phyloP scores from a whole-genome alignment of 164 flowering plant genomes.

The Nymphaea colorata region DNA sequence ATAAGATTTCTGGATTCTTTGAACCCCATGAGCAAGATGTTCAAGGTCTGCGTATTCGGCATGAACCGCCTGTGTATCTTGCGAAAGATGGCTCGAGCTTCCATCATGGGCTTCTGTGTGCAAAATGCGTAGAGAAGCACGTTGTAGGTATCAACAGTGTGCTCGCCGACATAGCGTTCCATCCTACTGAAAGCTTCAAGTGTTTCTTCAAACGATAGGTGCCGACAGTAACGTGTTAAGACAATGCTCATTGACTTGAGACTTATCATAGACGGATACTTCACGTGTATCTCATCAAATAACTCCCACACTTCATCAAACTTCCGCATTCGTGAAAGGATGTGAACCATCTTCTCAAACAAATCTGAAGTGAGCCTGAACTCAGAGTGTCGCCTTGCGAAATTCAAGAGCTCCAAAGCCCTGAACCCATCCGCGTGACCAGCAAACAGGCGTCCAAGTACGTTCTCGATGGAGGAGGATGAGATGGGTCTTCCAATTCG shows the following conservation, averaged over 20 bases:
- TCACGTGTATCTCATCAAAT: slow-evolving; percentile 25
- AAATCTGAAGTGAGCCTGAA: slow-evolving; percentile 30
- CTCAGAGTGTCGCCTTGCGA: slow-evolving; percentile 17
- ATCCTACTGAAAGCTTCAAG: slow-evolving; percentile 51
- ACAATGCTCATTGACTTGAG: slow-evolving; percentile 67
- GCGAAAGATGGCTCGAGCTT: slow-evolving; percentile 50
- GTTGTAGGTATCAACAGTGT: slow-evolving; percentile 52
- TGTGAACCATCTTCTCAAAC: slow-evolving; percentile 73
- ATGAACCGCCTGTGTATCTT: slow-evolving; percentile 39
- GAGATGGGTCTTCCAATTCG: slow-evolving; percentile 26
- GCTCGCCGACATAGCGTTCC: slow-evolving; percentile 39
- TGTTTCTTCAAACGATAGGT: slow-evolving; percentile 48
- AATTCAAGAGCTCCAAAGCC: slow-evolving; percentile 62
- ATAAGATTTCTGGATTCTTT: slow-evolving; percentile 56
- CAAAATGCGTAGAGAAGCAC: slow-evolving; percentile 60
- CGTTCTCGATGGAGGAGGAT: slow-evolving; percentile 27
- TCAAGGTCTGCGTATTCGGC: slow-evolving; percentile 55
- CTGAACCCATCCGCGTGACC: slow-evolving; percentile 73
- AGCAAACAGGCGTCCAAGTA: slow-evolving; percentile 71
- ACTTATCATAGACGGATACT: slow-evolving; percentile 45
- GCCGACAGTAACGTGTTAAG: slow-evolving; percentile 43
- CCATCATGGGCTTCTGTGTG: slow-evolving; percentile 59
- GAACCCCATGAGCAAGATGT: slow-evolving; percentile 73
- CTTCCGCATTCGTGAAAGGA: slow-evolving; percentile 54
- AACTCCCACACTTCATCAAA: slow-evolving; percentile 57